These are phyloP conservation scores for Cairneyella variabilis DNA, from an alignment of 495 filamentous ascomycete genomes.

Conservation along the genomic window DNA sequence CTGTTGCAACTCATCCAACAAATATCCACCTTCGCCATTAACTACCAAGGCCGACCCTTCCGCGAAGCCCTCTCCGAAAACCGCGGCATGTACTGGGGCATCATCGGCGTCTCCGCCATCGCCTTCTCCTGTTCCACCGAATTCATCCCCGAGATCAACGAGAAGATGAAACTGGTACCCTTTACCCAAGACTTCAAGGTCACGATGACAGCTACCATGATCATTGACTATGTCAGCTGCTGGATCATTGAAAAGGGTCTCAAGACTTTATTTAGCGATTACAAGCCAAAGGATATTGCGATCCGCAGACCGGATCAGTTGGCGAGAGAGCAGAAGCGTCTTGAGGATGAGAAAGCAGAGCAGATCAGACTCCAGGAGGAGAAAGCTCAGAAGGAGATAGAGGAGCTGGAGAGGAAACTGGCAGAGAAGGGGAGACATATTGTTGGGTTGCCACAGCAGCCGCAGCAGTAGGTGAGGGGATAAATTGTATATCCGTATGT, in stretches of 20 bases:
- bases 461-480: too few species aligned
- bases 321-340: conserved; percentile 61
- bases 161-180: conserved; percentile 88
- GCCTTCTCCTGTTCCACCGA: conserved; percentile 97
- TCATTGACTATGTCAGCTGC: conserved; percentile 84
- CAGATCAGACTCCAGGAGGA: conserved; percentile 29
- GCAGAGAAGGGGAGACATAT: too few species aligned
- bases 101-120: conserved; percentile 80
- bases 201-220: conserved; percentile 80
- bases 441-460: too few species aligned
- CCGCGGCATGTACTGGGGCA: conserved; percentile 95
- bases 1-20: conserved; percentile 98
- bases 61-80: conserved; percentile 91
- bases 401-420: conserved; percentile 46
- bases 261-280: conserved; percentile 87
- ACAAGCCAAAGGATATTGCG: conserved; percentile 91
- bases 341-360: conserved; percentile 38
- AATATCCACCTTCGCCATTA: conserved; percentile 98
- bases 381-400: conserved; percentile 35
- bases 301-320: conserved; percentile 81
- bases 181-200: conserved; percentile 88
- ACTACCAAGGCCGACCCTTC: conserved; percentile 98
- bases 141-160: conserved; percentile 92
- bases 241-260: conserved; percentile 85
- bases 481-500: too few species aligned